Evolutionary conservation across 1,139 yeast species (phyloP).

Genomic region (Blastobotrys petasosporus): DNA sequence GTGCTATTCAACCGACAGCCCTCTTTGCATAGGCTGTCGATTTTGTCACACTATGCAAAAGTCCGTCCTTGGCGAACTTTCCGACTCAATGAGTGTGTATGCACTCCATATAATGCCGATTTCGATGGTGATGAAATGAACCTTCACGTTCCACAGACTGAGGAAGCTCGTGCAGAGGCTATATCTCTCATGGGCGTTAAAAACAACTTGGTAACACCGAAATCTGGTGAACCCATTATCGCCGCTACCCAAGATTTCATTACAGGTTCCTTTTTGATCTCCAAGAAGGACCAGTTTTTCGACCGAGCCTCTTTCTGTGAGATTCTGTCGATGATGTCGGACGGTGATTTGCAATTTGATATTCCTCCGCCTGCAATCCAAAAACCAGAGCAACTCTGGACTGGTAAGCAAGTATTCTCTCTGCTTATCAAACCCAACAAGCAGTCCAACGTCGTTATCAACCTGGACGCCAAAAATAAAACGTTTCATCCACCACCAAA

Average conservation of each 20-base stretch:
- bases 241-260: constrained; percentile 99
- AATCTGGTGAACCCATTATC: constrained; percentile 97
- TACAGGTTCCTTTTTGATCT: constrained; percentile 88
- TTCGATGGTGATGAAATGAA: constrained; percentile 99
- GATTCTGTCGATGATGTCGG: constrained; percentile 91
- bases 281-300: constrained; percentile 88
- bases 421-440: constrained; percentile 78
- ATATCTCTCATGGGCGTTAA: constrained; percentile 97
- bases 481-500: constrained; percentile 71
- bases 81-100: constrained; percentile 95
- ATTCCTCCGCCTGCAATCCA: constrained; percentile 91
- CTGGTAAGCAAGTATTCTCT: constrained; percentile 94
- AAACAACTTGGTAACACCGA: constrained; percentile 88
- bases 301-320: constrained; percentile 83
- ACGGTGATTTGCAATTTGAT: constrained; percentile 81
- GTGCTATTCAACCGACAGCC: constrained; percentile 98
- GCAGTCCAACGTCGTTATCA: constrained; percentile 70
- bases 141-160: constrained; percentile 97
- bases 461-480: constrained; percentile 90
- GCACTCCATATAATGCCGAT: constrained; percentile 99
- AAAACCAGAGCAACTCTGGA: constrained; percentile 89
- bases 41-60: constrained; percentile 91
- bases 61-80: constrained; percentile 98
- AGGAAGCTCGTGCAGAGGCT: constrained; percentile 98
- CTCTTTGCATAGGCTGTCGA: constrained; percentile 88